Evolutionary conservation across 2,329 filamentous ascomycete genomes (phyloP).

Genomic region (Colletotrichum sp.): DNA sequence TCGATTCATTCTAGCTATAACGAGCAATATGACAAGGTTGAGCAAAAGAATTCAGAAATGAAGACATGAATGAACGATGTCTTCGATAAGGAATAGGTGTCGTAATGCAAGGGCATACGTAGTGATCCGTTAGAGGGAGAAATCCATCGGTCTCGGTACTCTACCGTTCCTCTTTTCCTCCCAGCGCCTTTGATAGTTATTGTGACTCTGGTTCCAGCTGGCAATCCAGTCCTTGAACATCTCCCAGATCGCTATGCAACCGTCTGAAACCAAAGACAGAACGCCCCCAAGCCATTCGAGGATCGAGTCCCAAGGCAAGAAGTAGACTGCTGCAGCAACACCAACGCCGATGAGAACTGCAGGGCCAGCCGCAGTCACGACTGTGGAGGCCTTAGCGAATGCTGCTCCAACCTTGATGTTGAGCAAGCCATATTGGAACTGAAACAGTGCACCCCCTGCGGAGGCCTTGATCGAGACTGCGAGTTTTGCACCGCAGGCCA

Average conservation of each 20-base stretch:
- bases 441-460: neutral
- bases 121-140: neutral
- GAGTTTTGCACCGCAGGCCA: neutral
- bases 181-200: neutral
- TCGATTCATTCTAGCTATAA: too few species aligned
- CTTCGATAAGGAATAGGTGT: too few species aligned
- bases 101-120: too few species aligned
- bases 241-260: neutral
- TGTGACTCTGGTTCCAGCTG: neutral
- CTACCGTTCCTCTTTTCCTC: neutral
- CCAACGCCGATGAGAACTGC: neutral
- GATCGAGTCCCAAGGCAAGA: neutral
- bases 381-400: neutral
- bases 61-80: too few species aligned
- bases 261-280: neutral
- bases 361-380: neutral
- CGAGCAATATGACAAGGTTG: too few species aligned
- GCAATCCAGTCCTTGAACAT: neutral
- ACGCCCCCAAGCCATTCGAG: neutral
- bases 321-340: neutral
- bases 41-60: too few species aligned
- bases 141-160: neutral
- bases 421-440: neutral
- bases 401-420: neutral
- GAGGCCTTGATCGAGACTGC: neutral